Conservation (phyloP, 1,139 yeast genomes). For the Diutina scorzettiae region DNA sequence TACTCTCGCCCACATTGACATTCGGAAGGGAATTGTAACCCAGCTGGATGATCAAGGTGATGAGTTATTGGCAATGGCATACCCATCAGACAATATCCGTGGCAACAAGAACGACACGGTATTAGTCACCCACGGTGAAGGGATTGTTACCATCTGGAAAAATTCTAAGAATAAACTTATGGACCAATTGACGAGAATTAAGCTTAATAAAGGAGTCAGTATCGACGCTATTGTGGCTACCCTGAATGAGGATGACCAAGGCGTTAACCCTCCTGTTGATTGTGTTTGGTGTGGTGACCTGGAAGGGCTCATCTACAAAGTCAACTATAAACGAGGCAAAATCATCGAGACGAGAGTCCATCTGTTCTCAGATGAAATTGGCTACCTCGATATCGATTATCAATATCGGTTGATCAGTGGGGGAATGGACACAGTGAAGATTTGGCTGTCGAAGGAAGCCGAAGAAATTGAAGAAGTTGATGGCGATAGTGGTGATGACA, state of each 20-base stretch:
- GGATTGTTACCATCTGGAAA: conserved; percentile 87
- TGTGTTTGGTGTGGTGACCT: conserved; percentile 79
- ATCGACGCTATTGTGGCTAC: conserved; percentile 71
- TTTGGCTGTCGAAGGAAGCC: conserved; percentile 41
- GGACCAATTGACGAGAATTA: conserved; percentile 77
- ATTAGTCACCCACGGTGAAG: conserved; percentile 79
- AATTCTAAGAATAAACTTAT: conserved; percentile 50
- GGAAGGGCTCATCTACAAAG: conserved; percentile 64
- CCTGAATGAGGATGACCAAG: conserved; percentile 42
- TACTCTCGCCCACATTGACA: conserved; percentile 67
- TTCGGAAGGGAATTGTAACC: conserved; percentile 52
- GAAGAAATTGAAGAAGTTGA: conserved; percentile 6
- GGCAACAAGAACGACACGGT: conserved; percentile 51
- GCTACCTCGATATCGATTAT: conserved; percentile 63
- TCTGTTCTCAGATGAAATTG: conserved; percentile 51
- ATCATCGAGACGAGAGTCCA: conserved; percentile 60
- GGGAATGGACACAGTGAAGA: conserved; percentile 68
- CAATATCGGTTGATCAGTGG: conserved; percentile 71
- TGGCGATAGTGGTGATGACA: conserved; percentile 9
- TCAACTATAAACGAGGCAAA: conserved; percentile 54
- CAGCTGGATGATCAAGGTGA: conserved; percentile 88
- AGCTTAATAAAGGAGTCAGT: conserved; percentile 59
- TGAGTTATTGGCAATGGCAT: conserved; percentile 68
- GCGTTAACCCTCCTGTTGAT: conserved; percentile 13
- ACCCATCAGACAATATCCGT: conserved; percentile 34